Base-by-base conservation (phyloP, 2,329 filamentous ascomycete species). In the Aspergillus amoenus region DNA sequence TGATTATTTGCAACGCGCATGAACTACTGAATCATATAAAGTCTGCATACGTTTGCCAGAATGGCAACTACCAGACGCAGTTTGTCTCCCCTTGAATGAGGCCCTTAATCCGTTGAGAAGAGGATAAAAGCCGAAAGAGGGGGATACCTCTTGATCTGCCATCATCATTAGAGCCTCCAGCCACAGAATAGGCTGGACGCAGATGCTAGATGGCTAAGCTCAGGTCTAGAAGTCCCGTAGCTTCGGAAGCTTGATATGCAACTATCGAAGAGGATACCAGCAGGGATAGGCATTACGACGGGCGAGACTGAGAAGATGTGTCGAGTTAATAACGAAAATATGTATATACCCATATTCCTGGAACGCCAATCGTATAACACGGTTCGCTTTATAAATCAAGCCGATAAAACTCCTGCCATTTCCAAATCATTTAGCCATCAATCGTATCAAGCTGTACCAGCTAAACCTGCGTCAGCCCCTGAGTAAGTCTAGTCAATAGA, bases 81-180 rank as follows among this genome's bases (percentile, higher is more conserved):
- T 30, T 37, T 57, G 49, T 71, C 59, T 67, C 70, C 66, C 65
- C 60, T 60, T 56, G 63, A 69, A 69, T 67, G 65, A 68, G 55
- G 62, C 60, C 65, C 50, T 48, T 42, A 45, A 62, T 61, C 66
- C 66, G 64, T 57, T 15, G 46, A 59, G 53, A 32, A 52, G 30
- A 44, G 66, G 63, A 64, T 49, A 47, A 55, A 53, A 64, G 60
- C 64, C 64, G 62, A 67, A 66, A 53, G 60, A 61, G 53, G 67
- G 68, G 63, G 47, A 48, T 51, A 27, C 30, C 13, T 44, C 37
- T 52, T 48, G 27, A 72, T 80, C 64, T 80, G 60, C 78, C 78
- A 80, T 78, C 76, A 69, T 71, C 72, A 80, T 78, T 80, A 80
- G 78, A 76, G 74, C 68, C 71, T 73, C 72, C 67, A 70, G 68